These are phyloP conservation scores for Exophiala aquamarina DNA, from an alignment of 2,329 filamentous ascomycete species.

Conservation along the genomic window DNA sequence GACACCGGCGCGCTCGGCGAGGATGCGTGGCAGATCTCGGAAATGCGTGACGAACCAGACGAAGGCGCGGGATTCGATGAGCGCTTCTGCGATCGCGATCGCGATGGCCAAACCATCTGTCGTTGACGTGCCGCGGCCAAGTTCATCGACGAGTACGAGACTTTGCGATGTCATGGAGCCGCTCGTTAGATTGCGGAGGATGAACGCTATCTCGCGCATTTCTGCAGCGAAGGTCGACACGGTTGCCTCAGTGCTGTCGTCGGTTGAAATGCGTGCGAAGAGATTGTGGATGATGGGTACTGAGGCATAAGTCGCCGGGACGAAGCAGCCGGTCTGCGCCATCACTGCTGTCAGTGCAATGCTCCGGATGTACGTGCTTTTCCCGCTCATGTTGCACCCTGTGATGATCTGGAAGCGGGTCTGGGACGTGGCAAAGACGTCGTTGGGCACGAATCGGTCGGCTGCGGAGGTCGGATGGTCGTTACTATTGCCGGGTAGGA, in stretches of 20 bases:
- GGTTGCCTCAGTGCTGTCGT: conserved; percentile 86
- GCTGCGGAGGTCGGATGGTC: conserved; percentile 25
- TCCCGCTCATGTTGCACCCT: conserved; percentile 97
- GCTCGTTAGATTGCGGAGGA: conserved; percentile 72
- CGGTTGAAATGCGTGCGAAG: conserved; percentile 82
- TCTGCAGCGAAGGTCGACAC: conserved; percentile 91
- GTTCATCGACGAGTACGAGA: conserved; percentile 83
- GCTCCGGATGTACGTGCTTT: conserved; percentile 89
- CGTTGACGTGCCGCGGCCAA: conserved; percentile 87
- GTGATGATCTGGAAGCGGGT: conserved; percentile 90
- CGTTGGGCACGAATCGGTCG: conserved; percentile 78
- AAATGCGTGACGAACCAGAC: conserved; percentile 98
- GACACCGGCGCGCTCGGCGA: conserved; percentile 74
- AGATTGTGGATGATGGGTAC: conserved; percentile 79
- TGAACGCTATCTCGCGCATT: conserved; percentile 95
- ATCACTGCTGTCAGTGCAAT: conserved; percentile 84
- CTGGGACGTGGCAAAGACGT: conserved; percentile 79
- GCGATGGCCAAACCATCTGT: conserved; percentile 87
- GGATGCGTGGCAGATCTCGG: conserved; percentile 72
- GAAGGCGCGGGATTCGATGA: conserved; percentile 74
- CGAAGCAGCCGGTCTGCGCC: conserved; percentile 89
- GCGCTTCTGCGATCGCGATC: conserved; percentile 81
- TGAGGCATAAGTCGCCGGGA: conserved; percentile 80
- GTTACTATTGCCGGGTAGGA: conserved; percentile 30
- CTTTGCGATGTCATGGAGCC: conserved; percentile 73